Percentiles rank a stretch among this genome's conserved stretches.
Conservation (phyloP, 2,329 filamentous ascomycete genomes). For the Capronia americana region DNA sequence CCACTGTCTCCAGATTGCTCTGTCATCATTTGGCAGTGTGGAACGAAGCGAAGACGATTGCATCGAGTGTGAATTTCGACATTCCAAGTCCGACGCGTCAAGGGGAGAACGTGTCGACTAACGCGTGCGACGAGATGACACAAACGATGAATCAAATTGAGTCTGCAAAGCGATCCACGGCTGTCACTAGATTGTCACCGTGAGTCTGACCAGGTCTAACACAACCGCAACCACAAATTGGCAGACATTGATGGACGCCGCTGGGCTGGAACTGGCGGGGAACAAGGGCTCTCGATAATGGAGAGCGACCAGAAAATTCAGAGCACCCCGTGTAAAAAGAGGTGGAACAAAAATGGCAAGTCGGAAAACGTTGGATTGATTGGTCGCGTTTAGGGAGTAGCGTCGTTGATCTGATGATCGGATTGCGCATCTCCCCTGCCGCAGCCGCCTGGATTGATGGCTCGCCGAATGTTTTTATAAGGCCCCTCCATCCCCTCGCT, state of each 20-base stretch:
- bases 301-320: background rate
- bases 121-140: background rate
- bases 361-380: background rate
- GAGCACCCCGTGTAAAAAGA: background rate
- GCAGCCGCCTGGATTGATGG: slow-evolving; percentile 2
- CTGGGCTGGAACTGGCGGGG: background rate
- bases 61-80: background rate
- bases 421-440: slow-evolving; percentile 14
- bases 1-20: slow-evolving; percentile 40
- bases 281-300: background rate
- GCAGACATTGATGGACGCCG: background rate
- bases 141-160: background rate
- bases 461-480: slow-evolving; percentile 11
- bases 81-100: slow-evolving; percentile 1
- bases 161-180: background rate
- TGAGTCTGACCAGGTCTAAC: background rate
- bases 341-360: slow-evolving; percentile 7
- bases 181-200: background rate
- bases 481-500: slow-evolving; percentile 15
- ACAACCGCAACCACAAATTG: background rate
- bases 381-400: slow-evolving; percentile 7
- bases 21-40: slow-evolving; percentile 46
- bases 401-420: slow-evolving; percentile 15
- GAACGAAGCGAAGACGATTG: background rate
- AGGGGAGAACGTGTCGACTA: background rate